Conservation (phyloP, 108 stramenopile genomes). For the Fistulifera solaris region DNA sequence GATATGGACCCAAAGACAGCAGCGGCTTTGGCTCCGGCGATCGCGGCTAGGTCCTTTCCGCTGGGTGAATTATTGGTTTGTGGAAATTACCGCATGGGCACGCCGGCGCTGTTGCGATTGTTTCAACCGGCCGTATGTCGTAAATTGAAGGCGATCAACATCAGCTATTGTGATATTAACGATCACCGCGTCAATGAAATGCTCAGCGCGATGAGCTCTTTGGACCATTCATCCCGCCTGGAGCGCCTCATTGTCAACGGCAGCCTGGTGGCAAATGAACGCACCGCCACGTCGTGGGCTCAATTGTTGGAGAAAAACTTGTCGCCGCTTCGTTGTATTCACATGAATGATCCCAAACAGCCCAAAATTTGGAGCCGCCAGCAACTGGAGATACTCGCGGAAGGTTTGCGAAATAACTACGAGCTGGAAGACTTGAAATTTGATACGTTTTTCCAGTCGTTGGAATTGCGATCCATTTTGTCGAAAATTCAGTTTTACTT, state of each 20-base stretch:
- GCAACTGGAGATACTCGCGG: neutral
- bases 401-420: slow-evolving; percentile 7
- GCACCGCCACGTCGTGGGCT: neutral
- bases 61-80: neutral
- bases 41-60: neutral
- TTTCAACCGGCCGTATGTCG: neutral
- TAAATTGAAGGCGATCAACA: slow-evolving; percentile 1
- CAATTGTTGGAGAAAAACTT: neutral
- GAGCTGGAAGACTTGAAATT: slow-evolving; percentile 8
- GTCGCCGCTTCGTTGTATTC: neutral
- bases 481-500: slow-evolving; percentile 6
- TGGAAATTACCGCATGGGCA: slow-evolving; percentile 8
- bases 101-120: neutral
- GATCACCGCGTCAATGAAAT: neutral
- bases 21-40: slow-evolving; percentile 1
- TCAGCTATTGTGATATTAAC: slow-evolving; percentile 7
- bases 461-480: neutral
- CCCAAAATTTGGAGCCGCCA: neutral
- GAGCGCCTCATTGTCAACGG: slow-evolving; percentile 1
- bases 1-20: neutral
- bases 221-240: neutral
- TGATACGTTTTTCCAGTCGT: neutral
- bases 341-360: neutral
- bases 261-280: neutral
- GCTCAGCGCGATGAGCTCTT: neutral